Evolutionary conservation across 352 stramenopile genomes (phyloP).

Genomic region (Globisporangium abappressorium): DNA sequence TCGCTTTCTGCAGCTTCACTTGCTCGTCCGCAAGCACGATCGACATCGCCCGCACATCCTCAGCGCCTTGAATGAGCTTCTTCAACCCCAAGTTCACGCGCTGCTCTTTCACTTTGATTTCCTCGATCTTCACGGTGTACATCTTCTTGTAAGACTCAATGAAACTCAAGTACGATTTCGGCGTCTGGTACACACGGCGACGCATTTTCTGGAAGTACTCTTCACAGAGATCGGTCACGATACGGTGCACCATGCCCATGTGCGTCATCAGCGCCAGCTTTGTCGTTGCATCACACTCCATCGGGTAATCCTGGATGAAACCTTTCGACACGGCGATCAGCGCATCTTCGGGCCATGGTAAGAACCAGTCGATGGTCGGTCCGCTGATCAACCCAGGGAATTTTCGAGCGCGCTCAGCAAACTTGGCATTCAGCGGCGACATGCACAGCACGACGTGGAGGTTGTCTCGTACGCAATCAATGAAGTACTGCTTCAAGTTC

Average conservation of each 20-base stretch:
- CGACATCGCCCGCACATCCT: slow-evolving; percentile 97
- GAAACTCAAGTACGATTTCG: slow-evolving; percentile 98
- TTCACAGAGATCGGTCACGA: slow-evolving; percentile 96
- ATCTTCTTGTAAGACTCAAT: slow-evolving; percentile 98
- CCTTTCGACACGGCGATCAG: slow-evolving; percentile 96
- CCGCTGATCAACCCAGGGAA: slow-evolving; percentile 97
- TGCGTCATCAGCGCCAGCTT: slow-evolving; percentile 93
- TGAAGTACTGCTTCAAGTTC: slow-evolving; percentile 98
- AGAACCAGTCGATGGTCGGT: slow-evolving; percentile 99
- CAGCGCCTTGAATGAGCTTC: slow-evolving; percentile 96
- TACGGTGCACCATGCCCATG: slow-evolving; percentile 98
- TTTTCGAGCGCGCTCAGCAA: slow-evolving; percentile 94
- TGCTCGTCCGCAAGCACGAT: slow-evolving; percentile 95
- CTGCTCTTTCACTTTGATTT: slow-evolving; percentile 96
- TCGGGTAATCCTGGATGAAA: slow-evolving; percentile 95
- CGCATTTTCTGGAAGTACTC: slow-evolving; percentile 99
- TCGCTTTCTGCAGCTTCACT: slow-evolving; percentile 96
- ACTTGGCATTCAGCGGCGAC: slow-evolving; percentile 98
- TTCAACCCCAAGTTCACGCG: slow-evolving; percentile 96
- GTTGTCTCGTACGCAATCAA: slow-evolving; percentile 97
- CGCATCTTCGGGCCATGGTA: slow-evolving; percentile 98
- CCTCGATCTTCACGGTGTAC: slow-evolving; percentile 93
- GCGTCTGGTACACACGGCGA: slow-evolving; percentile 96
- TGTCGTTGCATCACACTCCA: slow-evolving; percentile 90
- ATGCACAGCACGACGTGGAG: slow-evolving; percentile 99